phyloP scores from a whole-genome alignment of 257 asterid species.

The Henckelia pumila region DNA sequence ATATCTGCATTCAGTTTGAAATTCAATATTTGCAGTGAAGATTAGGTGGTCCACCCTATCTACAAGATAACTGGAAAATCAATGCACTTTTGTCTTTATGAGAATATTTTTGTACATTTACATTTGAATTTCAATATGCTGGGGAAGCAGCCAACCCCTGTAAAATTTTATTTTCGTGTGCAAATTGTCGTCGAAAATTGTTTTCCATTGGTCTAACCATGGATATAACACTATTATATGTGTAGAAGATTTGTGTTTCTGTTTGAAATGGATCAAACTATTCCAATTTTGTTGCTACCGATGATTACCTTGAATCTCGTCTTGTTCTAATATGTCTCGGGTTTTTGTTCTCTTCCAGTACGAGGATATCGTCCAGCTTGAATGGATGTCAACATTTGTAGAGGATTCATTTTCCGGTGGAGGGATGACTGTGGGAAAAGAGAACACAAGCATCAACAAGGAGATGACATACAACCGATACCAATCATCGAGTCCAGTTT shows the following conservation, averaged over 20 bases:
- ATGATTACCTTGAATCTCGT: too few species aligned
- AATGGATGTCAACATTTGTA: conserved; percentile 73
- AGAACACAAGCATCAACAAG: conserved; percentile 32
- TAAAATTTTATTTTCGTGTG: too few species aligned
- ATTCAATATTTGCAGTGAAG: conserved; percentile 8
- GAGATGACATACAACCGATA: conserved; percentile 37
- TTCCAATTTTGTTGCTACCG: background rate
- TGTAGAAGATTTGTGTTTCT: background rate
- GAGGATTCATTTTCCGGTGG: conserved; percentile 72
- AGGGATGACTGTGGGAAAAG: conserved; percentile 58
- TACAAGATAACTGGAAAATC: conserved; percentile 14
- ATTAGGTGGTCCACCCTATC: conserved; percentile 28
- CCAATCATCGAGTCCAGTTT: conserved; percentile 72
- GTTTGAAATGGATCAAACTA: background rate
- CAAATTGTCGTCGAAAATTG: background rate
- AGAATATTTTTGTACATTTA: background rate
- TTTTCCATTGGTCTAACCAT: background rate
- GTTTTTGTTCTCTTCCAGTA: conserved; percentile 38
- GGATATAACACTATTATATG: too few species aligned
- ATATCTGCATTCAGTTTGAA: background rate
- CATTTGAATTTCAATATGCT: conserved; percentile 4
- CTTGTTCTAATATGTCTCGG: conserved; percentile 14
- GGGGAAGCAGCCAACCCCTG: background rate
- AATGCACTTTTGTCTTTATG: conserved; percentile 21
- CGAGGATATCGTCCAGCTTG: conserved; percentile 69